Evolutionary conservation across 768 basidiomycete genomes (phyloP).

Genomic region (Erythrobasidium yunnanense): DNA sequence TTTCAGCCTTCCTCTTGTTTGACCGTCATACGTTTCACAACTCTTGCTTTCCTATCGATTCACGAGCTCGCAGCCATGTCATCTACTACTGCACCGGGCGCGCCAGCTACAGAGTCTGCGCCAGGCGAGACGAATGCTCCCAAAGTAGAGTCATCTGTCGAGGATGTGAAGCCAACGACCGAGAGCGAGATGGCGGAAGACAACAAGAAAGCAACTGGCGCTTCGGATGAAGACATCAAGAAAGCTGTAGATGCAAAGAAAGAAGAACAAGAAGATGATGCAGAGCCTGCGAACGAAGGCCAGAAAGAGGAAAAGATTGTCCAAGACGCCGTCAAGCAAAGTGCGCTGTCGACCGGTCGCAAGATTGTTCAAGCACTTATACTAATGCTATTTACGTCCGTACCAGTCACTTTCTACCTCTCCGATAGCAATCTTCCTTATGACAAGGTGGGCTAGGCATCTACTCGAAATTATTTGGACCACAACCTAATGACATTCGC

Average conservation of each 20-base stretch:
- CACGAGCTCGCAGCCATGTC: no score
- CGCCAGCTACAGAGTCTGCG: slow-evolving; percentile 14
- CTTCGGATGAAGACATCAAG: not conserved
- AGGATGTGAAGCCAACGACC: not conserved
- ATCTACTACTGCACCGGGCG: no score
- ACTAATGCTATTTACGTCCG: not conserved
- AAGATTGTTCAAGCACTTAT: not conserved
- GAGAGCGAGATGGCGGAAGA: not conserved
- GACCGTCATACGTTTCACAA: not conserved
- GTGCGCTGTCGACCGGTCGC: not conserved
- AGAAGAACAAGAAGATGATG: not conserved
- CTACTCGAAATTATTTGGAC: not conserved
- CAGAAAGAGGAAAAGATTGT: slow-evolving; percentile 3
- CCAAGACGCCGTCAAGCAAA: slow-evolving; percentile 25
- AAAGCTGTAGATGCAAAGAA: not conserved
- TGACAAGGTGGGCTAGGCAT: slow-evolving; percentile 49
- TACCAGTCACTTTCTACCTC: slow-evolving; percentile 88
- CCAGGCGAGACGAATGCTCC: slow-evolving; percentile 8
- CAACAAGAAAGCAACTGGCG: not conserved
- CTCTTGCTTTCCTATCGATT: not conserved
- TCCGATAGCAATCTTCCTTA: slow-evolving; percentile 90
- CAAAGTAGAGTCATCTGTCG: not conserved
- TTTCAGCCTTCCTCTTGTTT: not conserved
- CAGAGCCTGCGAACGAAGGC: not conserved
- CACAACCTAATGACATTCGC: not conserved